phyloP scores from a whole-genome alignment of 371 early-diverging fungal species.

The Actinomortierella wolfii region DNA sequence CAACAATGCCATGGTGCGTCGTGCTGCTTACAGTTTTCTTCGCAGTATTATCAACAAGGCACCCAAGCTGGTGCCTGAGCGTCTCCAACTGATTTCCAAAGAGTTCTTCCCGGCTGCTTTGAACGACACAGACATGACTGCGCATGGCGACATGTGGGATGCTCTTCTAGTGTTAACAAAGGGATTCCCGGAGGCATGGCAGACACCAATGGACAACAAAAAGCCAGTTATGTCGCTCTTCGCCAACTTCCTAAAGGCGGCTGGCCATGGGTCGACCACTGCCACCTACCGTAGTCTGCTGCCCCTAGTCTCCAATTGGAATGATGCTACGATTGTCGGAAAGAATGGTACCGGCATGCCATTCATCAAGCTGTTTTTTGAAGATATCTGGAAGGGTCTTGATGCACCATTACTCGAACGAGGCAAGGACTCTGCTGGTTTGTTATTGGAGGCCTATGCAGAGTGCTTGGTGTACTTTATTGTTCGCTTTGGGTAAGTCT shows the following conservation, averaged over 20 bases:
- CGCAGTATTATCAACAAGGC: constrained; percentile 44
- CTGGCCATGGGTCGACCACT: constrained; percentile 64
- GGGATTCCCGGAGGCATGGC: constrained; percentile 73
- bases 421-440: constrained; percentile 46
- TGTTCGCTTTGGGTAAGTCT: constrained; percentile 54
- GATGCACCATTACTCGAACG: constrained; percentile 55
- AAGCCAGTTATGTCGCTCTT: constrained; percentile 70
- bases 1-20: constrained; percentile 53
- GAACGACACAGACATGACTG: constrained; percentile 56
- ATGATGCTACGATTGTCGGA: constrained; percentile 30
- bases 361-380: constrained; percentile 65
- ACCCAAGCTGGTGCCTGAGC: constrained; percentile 51
- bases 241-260: constrained; percentile 65
- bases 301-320: constrained; percentile 54
- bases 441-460: constrained; percentile 65
- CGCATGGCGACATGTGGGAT: constrained; percentile 69
- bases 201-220: constrained; percentile 56
- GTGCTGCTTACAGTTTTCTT: constrained; percentile 53
- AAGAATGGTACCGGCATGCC: constrained; percentile 44
- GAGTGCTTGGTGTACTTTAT: constrained; percentile 65
- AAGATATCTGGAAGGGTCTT: constrained; percentile 71
- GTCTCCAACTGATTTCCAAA: constrained; percentile 55
- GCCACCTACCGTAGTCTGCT: constrained; percentile 76
- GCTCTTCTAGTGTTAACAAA: constrained; percentile 63
- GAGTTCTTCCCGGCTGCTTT: constrained; percentile 57